Conservation (phyloP, 2,329 filamentous ascomycete species). For the Aphanoascus verrucosus region DNA sequence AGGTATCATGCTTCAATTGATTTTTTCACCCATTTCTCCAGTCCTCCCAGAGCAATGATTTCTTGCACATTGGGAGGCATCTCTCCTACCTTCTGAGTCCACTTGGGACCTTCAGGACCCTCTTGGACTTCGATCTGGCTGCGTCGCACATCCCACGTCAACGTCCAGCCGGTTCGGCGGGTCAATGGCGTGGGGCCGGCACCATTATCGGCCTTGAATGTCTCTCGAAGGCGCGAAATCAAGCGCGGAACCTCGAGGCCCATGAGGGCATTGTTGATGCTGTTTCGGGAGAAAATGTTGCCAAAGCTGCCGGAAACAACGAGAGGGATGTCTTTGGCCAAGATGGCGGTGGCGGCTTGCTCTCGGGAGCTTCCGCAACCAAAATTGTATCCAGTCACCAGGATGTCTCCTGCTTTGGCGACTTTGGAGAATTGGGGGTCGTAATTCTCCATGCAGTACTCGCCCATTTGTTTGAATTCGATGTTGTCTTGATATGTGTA, state of each 20-base stretch:
- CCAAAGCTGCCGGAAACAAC: conserved; percentile 72
- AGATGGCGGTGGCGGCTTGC: conserved; percentile 76
- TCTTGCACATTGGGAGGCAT: conserved; percentile 77
- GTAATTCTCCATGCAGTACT: conserved; percentile 92
- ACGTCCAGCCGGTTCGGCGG: conserved; percentile 68
- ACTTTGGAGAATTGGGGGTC: conserved; percentile 57
- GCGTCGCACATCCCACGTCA: conserved; percentile 68
- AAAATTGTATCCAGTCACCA: conserved; percentile 82
- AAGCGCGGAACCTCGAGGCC: conserved; percentile 30
- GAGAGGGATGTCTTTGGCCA: conserved; percentile 69
- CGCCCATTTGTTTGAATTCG: conserved; percentile 65
- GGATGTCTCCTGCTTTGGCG: conserved; percentile 61
- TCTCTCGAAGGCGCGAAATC: conserved; percentile 25
- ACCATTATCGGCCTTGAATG: conserved; percentile 25
- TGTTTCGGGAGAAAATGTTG: conserved; percentile 65
- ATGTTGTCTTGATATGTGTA: conserved; percentile 88
- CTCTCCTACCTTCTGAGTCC: conserved; percentile 74
- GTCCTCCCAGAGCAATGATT: conserved; percentile 64
- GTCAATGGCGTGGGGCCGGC: conserved; percentile 48
- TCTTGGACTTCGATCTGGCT: conserved; percentile 63
- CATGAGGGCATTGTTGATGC: conserved; percentile 34
- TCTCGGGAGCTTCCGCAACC: conserved; percentile 73
- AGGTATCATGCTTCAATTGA: conserved; percentile 40
- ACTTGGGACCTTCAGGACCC: conserved; percentile 53
- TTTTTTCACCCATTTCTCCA: conserved; percentile 73